Evolutionary conservation across 305 asterid species (phyloP), one percentile per base, ranked within the genome.

Genomic region (Fraxinus nigra): DNA sequence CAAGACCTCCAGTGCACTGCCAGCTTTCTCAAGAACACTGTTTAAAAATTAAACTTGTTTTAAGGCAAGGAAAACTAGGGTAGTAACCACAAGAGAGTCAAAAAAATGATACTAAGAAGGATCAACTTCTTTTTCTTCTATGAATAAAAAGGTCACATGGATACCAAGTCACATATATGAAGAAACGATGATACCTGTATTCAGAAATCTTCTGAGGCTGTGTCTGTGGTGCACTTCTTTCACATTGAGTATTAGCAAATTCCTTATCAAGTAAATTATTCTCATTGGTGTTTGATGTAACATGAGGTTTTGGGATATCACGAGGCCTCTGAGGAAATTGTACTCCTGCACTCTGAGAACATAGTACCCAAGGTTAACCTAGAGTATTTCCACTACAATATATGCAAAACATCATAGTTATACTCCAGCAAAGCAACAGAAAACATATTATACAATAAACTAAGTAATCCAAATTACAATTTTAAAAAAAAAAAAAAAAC

Each of bases 21-120:
- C 91, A 65, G 99, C 99, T 88, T 94, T 95, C 88, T 92, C 91
- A 82, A 95, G 90, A 87, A 94, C 87, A 86, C 99, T 95, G 94
- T 54, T 37, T 28, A 69, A 67, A 32, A 67, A 69, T 10, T 28
- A 1, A 30, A 69, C 72, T 69, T 30, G 4, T 11, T 69, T 69
- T 13, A 69, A 30, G 75, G 75, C 38, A 69, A 30, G 22, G 35
- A 69, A 69, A 69, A 3, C 75, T 69, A 11, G 75, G 22, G 14
- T 10, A 65, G 3, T 69, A 69, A 69, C 8, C 75, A 69, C 37
- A 6, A 30, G 28, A 30, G 38, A 1, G 9, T 54, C 75, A 67
- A 75, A 43, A 77, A 0, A 56, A 28, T 70, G 26, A 26, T 22
- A 61, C 61, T 26, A 56, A 72, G 54, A 78, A n/a, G 3, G 35